Evolutionary conservation across 306 rosid genomes (phyloP).

Genomic region (Boehmeria nivea): DNA sequence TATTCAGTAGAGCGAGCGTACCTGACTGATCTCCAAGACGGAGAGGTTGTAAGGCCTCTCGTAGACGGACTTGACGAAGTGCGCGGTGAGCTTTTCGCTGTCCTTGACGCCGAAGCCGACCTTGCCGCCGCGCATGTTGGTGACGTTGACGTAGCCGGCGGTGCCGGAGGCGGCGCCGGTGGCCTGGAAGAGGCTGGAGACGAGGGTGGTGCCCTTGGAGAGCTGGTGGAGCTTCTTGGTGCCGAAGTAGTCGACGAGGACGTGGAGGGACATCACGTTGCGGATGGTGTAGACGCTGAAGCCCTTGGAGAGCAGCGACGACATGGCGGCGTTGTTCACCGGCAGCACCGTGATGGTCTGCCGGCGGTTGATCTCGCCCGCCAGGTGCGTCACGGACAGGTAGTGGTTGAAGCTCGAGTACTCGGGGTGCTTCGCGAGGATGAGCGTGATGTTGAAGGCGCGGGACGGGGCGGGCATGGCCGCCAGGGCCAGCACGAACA

Average conservation of each 20-base stretch:
- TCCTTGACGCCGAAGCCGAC: slow-evolving; percentile 75
- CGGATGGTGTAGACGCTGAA: slow-evolving; percentile 52
- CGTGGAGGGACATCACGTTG: slow-evolving; percentile 84
- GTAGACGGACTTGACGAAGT: slow-evolving; percentile 57
- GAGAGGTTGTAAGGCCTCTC: slow-evolving; percentile 74
- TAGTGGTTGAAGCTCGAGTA: slow-evolving; percentile 88
- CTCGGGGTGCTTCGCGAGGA: slow-evolving; percentile 61
- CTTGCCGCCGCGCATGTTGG: slow-evolving; percentile 67
- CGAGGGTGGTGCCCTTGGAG: slow-evolving; percentile 57
- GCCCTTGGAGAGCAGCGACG: slow-evolving; percentile 54
- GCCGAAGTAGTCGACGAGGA: slow-evolving; percentile 84
- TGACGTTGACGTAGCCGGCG: slow-evolving; percentile 81
- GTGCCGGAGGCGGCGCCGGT: slow-evolving; percentile 71
- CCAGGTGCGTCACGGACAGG: slow-evolving; percentile 84
- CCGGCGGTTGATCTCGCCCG: slow-evolving; percentile 85
- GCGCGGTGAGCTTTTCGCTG: slow-evolving; percentile 40
- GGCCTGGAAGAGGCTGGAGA: slow-evolving; percentile 73
- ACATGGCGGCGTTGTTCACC: slow-evolving; percentile 83
- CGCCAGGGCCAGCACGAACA: slow-evolving; percentile 18
- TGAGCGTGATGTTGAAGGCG: slow-evolving; percentile 66
- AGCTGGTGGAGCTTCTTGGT: slow-evolving; percentile 85
- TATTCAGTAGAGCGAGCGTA: too few species aligned
- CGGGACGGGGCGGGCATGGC: slow-evolving; percentile 21
- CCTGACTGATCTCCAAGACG: slow-evolving; percentile 68
- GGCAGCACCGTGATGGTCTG: slow-evolving; percentile 89